Percentiles rank a stretch among this genome's conserved stretches.
phyloP scores from a whole-genome alignment of 2,329 filamentous ascomycete species.

The Aspergillus pseudonomiae region DNA sequence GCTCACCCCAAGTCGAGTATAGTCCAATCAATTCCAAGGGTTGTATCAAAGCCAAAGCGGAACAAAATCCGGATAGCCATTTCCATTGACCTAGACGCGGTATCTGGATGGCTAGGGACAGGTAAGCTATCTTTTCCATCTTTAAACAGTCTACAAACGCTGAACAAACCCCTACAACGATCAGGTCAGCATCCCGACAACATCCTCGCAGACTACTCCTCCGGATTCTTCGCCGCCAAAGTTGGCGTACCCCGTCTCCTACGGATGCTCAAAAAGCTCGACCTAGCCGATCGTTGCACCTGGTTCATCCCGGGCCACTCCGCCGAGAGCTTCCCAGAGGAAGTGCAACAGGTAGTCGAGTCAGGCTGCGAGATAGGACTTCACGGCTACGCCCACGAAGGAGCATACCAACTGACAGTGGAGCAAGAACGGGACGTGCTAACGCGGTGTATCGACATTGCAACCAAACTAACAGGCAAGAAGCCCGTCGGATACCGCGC shows the following conservation, averaged over 20 bases:
- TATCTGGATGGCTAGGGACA: slow-evolving; percentile 64
- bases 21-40: slow-evolving; percentile 17
- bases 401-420: slow-evolving; percentile 68
- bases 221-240: slow-evolving; percentile 59
- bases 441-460: slow-evolving; percentile 71
- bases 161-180: neutral
- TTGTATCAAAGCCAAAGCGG: slow-evolving; percentile 13
- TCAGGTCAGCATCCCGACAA: slow-evolving; percentile 51
- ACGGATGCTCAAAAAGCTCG: slow-evolving; percentile 56
- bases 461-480: slow-evolving; percentile 72
- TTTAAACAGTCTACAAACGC: neutral
- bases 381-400: slow-evolving; percentile 70
- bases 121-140: slow-evolving; percentile 35
- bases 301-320: slow-evolving; percentile 66
- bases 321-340: slow-evolving; percentile 59
- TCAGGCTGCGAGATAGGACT: slow-evolving; percentile 57
- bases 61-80: slow-evolving; percentile 34
- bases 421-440: slow-evolving; percentile 75
- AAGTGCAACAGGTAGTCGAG: slow-evolving; percentile 54
- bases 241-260: slow-evolving; percentile 61
- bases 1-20: neutral
- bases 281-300: slow-evolving; percentile 56
- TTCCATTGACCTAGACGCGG: slow-evolving; percentile 60
- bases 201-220: slow-evolving; percentile 58
- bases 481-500: slow-evolving; percentile 56